Evolutionary conservation across 768 basidiomycete species (phyloP).

Genomic region (Boletus sp.): DNA sequence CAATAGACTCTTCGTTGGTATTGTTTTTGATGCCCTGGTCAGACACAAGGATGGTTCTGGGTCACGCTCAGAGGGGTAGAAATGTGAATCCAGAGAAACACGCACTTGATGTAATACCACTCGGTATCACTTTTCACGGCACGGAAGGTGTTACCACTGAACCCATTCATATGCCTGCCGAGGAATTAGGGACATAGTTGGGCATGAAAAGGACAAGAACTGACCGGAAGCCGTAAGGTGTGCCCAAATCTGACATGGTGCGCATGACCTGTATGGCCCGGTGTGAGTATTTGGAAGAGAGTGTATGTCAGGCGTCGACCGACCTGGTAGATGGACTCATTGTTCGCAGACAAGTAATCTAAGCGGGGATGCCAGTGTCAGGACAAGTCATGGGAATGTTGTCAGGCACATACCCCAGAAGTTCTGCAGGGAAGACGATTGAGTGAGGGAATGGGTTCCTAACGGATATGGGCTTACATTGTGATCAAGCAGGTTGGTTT

Average conservation of each 20-base stretch:
- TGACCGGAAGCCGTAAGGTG: constrained; percentile 46
- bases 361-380: not conserved
- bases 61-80: constrained; percentile 13
- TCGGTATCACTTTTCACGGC: constrained; percentile 45
- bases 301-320: not conserved
- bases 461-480: constrained; percentile 21
- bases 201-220: constrained; percentile 3
- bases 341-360: constrained; percentile 49
- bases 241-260: constrained; percentile 54
- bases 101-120: constrained; percentile 52
- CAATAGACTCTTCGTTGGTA: constrained; percentile 35
- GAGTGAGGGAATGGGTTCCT: not conserved
- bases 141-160: constrained; percentile 50
- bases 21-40: constrained; percentile 41
- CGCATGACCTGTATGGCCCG: constrained; percentile 39
- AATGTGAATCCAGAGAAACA: constrained; percentile 11
- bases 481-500: constrained; percentile 45
- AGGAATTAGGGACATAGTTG: not conserved
- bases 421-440: constrained; percentile 9
- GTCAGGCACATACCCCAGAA: constrained; percentile 15
- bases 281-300: not conserved
- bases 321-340: constrained; percentile 45
- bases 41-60: constrained; percentile 14
- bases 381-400: not conserved
- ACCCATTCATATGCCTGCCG: constrained; percentile 46